These are phyloP conservation scores for Ophiocordyceps camponoti-leonardi DNA, from an alignment of 2,329 filamentous ascomycete species.

Conservation along the genomic window DNA sequence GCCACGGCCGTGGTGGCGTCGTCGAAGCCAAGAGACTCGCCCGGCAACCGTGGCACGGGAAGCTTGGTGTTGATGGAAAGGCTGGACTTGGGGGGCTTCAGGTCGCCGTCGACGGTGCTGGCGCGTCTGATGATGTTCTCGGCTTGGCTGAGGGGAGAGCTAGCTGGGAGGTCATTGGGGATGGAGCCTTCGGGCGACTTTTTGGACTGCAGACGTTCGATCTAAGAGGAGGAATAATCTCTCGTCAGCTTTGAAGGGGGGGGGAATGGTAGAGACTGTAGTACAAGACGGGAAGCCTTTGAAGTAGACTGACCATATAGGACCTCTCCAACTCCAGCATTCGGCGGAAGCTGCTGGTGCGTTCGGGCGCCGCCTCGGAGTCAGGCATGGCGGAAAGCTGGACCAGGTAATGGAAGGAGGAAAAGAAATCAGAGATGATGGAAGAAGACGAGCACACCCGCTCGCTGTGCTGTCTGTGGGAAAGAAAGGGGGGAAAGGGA, in stretches of 20 bases:
- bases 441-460: neutral
- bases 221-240: constrained; percentile 3
- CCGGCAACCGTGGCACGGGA: neutral
- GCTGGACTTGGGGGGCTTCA: neutral
- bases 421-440: neutral
- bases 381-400: constrained; percentile 2
- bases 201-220: constrained; percentile 6
- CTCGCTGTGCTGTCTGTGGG: neutral
- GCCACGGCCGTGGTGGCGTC: constrained; percentile 2
- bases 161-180: neutral
- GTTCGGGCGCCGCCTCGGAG: constrained; percentile 6
- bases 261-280: neutral
- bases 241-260: neutral
- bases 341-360: constrained; percentile 33
- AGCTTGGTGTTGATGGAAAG: constrained; percentile 5
- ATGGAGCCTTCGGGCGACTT: constrained; percentile 3
- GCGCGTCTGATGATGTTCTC: neutral
- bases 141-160: neutral
- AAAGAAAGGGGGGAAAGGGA: too few species aligned
- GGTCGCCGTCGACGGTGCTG: neutral
- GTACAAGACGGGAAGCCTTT: neutral
- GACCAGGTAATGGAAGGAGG: neutral
- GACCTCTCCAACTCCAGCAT: constrained; percentile 44
- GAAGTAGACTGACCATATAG: constrained; percentile 31
- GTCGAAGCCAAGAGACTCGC: constrained; percentile 1